Base-by-base conservation (phyloP, 345 rosid genomes). In the Euclidium syriacum region DNA sequence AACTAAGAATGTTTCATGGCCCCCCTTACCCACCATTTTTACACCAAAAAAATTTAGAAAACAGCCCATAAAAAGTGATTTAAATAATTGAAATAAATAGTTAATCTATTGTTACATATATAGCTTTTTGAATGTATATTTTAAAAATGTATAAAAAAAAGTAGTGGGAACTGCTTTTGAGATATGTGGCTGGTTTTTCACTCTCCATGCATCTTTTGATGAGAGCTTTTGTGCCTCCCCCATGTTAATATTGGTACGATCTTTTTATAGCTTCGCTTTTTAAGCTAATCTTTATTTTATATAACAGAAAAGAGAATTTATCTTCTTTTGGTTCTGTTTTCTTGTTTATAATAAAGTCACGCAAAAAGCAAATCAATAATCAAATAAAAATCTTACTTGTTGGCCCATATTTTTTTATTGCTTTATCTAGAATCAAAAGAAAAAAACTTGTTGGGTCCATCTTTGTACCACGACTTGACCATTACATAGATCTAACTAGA, bases 101-200 rank as follows among this genome's bases (percentile, higher is more conserved):
- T 69, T 52, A 61, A 26, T 29, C 58, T 20, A 58, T 64, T 40
- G 55, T 54, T 44, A 29, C 43, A 47, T 35, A 14, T 6, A 27
- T 43, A 20, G 16, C 9, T 55, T 68, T 61, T 22, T 12, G 58
- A 47, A 39, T 12, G 25, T 16, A 8, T 10, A 66, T 27, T 18
- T 6, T 36, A 7, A 17, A 33, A 59, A 32, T 15, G 6, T 0
- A 30, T 18, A 4, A 7, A 33, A 56, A 33, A 53, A 52, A 12
- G 26, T 36, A 58, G 78, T 73, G 89, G 87, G 85, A 80, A 72
- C 91, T 70, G 52, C 95, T 81, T 88, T 85, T 85, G 54, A 83
- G 86, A 81, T 75, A 72, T 73, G 68, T 52, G 67, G 78, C 78
- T 71, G 55, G 75, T 71, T 64, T 71, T 64, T 71, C 55, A 54